Evolutionary conservation across 768 basidiomycete genomes (phyloP).

Genomic region (Suillus americanus): DNA sequence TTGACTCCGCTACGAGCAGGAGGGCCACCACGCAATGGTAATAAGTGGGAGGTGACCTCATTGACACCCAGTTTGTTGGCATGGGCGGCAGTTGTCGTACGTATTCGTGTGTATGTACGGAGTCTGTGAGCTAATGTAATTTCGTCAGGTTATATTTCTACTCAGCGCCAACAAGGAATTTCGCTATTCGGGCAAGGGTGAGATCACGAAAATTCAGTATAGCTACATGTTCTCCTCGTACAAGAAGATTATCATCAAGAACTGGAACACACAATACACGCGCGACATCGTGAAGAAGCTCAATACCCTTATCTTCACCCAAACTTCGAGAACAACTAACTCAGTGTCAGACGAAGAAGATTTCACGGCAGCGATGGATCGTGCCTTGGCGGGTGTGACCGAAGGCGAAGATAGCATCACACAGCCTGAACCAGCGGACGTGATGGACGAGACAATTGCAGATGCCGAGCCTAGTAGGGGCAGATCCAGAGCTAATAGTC

Average conservation of each 20-base stretch:
- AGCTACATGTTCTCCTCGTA: background rate
- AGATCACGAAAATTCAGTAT: background rate
- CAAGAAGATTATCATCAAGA: slow-evolving; percentile 6
- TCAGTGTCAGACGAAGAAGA: background rate
- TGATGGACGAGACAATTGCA: no score
- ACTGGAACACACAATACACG: background rate
- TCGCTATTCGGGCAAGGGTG: background rate
- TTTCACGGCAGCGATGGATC: background rate
- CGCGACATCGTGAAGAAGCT: background rate
- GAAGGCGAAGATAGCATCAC: background rate
- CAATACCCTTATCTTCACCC: background rate
- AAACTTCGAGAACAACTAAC: background rate
- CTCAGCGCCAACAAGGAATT: background rate
- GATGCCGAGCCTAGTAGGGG: no score
- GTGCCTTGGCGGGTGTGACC: background rate
- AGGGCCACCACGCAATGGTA: background rate
- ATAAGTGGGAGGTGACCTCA: background rate
- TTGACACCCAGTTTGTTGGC: slow-evolving; percentile 1
- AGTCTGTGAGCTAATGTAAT: background rate
- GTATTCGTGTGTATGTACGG: background rate
- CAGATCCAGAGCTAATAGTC: no score
- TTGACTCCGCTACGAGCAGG: background rate
- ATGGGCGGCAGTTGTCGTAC: background rate
- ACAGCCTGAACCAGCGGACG: no score
- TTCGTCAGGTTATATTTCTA: background rate